phyloP scores from a whole-genome alignment of 768 basidiomycete genomes.

The Antrodiella citrinella region DNA sequence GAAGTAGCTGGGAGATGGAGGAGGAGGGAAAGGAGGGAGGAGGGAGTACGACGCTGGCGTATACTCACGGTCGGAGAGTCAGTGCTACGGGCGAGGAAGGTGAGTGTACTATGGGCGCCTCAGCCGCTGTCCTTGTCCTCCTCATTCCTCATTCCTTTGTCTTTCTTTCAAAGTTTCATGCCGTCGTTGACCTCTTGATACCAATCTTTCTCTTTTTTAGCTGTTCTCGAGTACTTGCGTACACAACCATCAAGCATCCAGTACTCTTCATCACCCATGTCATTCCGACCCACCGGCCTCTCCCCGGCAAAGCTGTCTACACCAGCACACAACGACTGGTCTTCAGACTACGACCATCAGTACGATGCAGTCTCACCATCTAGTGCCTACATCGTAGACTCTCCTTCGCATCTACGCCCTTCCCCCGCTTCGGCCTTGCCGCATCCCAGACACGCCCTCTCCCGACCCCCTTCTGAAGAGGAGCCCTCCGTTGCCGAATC shows the following conservation, averaged over 20 bases:
- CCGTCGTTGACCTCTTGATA: slow-evolving; percentile 14
- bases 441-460: slow-evolving; percentile 26
- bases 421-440: slow-evolving; percentile 20
- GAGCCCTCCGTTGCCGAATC: slow-evolving; percentile 30
- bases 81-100: neutral
- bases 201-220: slow-evolving; percentile 10
- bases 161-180: slow-evolving; percentile 15
- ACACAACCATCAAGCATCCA: slow-evolving; percentile 25
- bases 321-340: slow-evolving; percentile 16
- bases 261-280: slow-evolving; percentile 22
- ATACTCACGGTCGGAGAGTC: no score
- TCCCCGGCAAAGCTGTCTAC: slow-evolving; percentile 24
- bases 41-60: neutral
- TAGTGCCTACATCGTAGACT: slow-evolving; percentile 22
- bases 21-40: neutral
- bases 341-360: slow-evolving; percentile 15
- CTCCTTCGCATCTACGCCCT: slow-evolving; percentile 14
- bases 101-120: no score
- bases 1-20: neutral
- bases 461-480: slow-evolving; percentile 35
- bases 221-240: slow-evolving; percentile 16
- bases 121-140: slow-evolving; percentile 4
- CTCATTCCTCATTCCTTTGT: slow-evolving; percentile 3
- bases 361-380: slow-evolving; percentile 19
- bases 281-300: slow-evolving; percentile 32